A percentile compares a stretch with the other conserved stretches of the same genome.
Conservation (phyloP, 768 basidiomycete genomes). For the Naganishia antarctica region DNA sequence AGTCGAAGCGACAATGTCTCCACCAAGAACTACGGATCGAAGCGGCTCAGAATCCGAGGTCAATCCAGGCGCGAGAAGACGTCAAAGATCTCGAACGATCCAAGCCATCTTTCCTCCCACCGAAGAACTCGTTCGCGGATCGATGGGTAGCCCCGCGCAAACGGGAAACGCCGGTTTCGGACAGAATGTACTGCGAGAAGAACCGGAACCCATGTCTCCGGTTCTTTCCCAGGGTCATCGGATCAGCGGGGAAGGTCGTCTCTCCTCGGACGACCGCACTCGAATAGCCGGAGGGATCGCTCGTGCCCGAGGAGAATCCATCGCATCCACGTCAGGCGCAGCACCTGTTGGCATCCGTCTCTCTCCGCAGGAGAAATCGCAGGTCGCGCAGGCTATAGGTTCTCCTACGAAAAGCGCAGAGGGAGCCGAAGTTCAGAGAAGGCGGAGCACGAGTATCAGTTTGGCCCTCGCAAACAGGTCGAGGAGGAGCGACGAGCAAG, state of each 20-base stretch:
- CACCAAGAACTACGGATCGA: background rate
- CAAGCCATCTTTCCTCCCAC: conserved; percentile 15
- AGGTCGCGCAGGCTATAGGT: background rate
- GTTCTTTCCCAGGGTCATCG: no score
- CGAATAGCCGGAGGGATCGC: background rate
- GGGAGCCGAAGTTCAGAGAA: background rate
- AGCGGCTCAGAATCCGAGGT: background rate
- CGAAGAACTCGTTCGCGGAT: background rate
- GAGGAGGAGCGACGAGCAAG: background rate
- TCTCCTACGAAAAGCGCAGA: background rate
- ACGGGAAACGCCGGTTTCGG: background rate
- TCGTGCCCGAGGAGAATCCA: background rate
- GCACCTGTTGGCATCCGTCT: background rate
- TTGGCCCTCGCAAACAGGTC: no score
- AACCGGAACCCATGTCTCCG: background rate
- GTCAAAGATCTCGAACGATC: conserved; percentile 13
- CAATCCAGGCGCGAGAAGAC: background rate
- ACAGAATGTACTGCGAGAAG: background rate
- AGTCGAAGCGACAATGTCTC: background rate
- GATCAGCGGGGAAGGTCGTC: background rate
- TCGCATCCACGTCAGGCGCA: background rate
- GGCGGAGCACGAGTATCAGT: conserved; percentile 5
- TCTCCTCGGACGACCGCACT: background rate
- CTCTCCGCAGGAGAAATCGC: background rate
- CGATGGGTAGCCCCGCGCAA: no score